Base-by-base conservation (phyloP, 75 land plant species). In the Azolla pinnata region DNA sequence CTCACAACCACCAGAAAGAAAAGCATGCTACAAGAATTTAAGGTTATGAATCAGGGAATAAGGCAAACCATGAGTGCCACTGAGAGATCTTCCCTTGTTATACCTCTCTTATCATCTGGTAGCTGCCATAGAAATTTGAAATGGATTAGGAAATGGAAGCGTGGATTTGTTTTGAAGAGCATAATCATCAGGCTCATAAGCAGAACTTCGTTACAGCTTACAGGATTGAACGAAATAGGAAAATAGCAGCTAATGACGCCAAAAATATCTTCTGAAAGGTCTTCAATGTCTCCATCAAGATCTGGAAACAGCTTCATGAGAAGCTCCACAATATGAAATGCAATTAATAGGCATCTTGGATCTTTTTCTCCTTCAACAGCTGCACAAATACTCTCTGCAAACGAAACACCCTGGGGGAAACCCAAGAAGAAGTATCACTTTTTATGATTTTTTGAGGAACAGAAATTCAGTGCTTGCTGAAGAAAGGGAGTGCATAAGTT, bases 361-460 rank as follows among this genome's bases (percentile, higher is more conserved):
- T 93, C 87, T 55, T 77, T 88, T 67, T 93, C 98, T 54, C 70
- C 81, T 50, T 93, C 98, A 70, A 88, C 66, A n/a, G 90, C 80
- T 60, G 71, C 83, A 79, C 75, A 76, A 20, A 88, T 59, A 34
- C 81, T 85, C 68, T 71, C 73, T 18, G 83, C 57, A 64, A 93
- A 73, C 38, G 47, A 59, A 33, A 68, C 83, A 62, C 81, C 96
- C 98, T 93, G 61, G n/a, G n/a, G n/a, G n/a, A n/a, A n/a, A n/a
- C n/a, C n/a, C n/a, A n/a, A n/a, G n/a, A n/a, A n/a, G n/a, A n/a
- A n/a, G n/a, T n/a, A n/a, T n/a, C n/a, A n/a, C n/a, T n/a, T n/a
- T n/a, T n/a, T n/a, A n/a, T n/a, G n/a, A n/a, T n/a, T n/a, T n/a
- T n/a, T n/a, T n/a, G n/a, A n/a, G n/a, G n/a, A n/a, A n/a, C n/a